phyloP scores from a whole-genome alignment of 1,284 basidiomycete genomes.

The Moesziomyces sp. region DNA sequence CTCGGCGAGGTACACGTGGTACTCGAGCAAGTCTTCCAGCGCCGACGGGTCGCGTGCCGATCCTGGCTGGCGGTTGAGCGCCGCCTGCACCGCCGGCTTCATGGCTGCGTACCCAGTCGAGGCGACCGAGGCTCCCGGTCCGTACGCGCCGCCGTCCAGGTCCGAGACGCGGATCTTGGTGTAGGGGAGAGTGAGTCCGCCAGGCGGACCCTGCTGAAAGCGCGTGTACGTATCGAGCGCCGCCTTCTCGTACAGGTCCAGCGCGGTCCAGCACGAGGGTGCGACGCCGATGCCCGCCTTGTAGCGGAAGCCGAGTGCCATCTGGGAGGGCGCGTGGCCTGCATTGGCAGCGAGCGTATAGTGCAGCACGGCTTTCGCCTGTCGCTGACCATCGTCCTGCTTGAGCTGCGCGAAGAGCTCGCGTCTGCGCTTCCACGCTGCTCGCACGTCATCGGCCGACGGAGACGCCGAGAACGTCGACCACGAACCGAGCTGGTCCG shows the following conservation, averaged over 20 bases:
- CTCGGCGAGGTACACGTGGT: conserved; percentile 59
- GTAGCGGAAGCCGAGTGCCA: conserved; percentile 92
- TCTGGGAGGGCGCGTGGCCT: conserved; percentile 85
- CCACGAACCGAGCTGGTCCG: conserved; percentile 17
- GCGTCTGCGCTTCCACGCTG: conserved; percentile 39
- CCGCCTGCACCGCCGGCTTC: conserved; percentile 83
- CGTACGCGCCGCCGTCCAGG: conserved; percentile 86
- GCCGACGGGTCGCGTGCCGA: conserved; percentile 43
- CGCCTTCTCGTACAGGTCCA: conserved; percentile 57
- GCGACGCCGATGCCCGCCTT: conserved; percentile 86
- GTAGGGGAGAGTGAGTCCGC: conserved; percentile 85
- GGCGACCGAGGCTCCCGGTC: conserved; percentile 89
- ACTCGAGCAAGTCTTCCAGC: conserved; percentile 83
- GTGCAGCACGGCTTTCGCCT: conserved; percentile 79
- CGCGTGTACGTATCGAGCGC: conserved; percentile 72
- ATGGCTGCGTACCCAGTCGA: conserved; percentile 74
- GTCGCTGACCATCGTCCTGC: conserved; percentile 41
- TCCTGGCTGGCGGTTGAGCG: conserved; percentile 51
- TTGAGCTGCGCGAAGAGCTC: conserved; percentile 45
- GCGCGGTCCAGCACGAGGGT: conserved; percentile 74
- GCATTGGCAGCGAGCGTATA: conserved; percentile 92
- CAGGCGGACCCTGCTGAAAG: conserved; percentile 87
- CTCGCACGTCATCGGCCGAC: conserved; percentile 24
- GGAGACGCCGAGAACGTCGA: conserved; percentile 31
- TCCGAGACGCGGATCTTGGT: conserved; percentile 87